Base-by-base conservation (phyloP, 805 yeast genomes). In the Soucietia sequanensis region DNA sequence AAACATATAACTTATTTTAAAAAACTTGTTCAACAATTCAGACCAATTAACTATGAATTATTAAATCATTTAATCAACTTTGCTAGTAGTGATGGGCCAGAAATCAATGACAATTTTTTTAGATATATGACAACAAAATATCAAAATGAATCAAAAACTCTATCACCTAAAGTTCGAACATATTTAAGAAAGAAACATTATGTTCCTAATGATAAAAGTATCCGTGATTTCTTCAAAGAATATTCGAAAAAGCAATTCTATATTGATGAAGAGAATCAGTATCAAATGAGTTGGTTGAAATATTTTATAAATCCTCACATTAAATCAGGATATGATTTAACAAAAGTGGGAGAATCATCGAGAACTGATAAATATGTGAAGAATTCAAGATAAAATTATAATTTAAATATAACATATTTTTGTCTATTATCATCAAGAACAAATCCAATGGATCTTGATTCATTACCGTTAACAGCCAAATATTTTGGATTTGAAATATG, bases 381-480 rank as follows among this genome's bases (percentile, higher is more conserved):
- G n/a, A n/a, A n/a, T n/a, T n/a, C n/a, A n/a, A n/a, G n/a, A n/a
- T n/a, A 23, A 6, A 10, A 17, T 30, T 30, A 32, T 23, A 42
- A 26, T 23, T 55, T 56, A 23, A 72, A 51, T 11, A 70, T 59
- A 18, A 56, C 42, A 43, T 70, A 72, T 33, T 64, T 58, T 40
- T 62, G 68, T 32, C 52, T 65, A 17, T 64, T 48, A 6, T 50
- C 42, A 41, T 72, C 77, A 23, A 74, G 40, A 11, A 75, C 39
- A 39, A 72, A 67, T 5, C 68, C 73, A 27, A 57, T 50, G 0
- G 54, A 39, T 17, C 56, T 47, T 3, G 39, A 23, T 2, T 39
- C 38, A n/a, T 33, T 26, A 5, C 56, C 39, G 37, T 60, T 68
- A n/a, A 63, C 41, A 0, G 69, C 47, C 27, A 72, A 24, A 30